A percentile compares a stretch with the other conserved stretches of the same genome.
phyloP scores from a whole-genome alignment of 768 basidiomycete species.

The Leccinum truebloodii region DNA sequence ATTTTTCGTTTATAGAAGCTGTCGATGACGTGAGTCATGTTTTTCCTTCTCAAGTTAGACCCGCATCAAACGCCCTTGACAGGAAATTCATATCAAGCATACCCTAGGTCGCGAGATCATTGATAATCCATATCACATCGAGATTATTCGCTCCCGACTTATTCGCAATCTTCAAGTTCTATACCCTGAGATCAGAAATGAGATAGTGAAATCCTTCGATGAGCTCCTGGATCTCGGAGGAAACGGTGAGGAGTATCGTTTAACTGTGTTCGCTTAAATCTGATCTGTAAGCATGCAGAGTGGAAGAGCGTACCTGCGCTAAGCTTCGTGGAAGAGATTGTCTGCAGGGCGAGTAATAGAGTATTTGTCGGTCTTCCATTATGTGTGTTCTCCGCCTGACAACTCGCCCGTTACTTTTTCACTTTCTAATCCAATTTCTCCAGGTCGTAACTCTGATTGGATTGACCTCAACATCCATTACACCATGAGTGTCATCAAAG shows the following conservation, averaged over 20 bases:
- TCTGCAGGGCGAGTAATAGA: constrained; percentile 46
- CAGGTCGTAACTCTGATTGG: constrained; percentile 4
- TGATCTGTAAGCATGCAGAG: neutral
- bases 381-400: constrained; percentile 29
- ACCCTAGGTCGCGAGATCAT: constrained; percentile 36
- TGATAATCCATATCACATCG: constrained; percentile 19
- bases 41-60: too few relatives aligned
- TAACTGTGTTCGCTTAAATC: too few relatives aligned
- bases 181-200: constrained; percentile 46
- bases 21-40: constrained; percentile 31
- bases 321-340: constrained; percentile 29
- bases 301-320: neutral
- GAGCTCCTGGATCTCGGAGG: neutral
- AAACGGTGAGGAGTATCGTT: neutral
- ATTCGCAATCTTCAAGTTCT: constrained; percentile 39
- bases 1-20: constrained; percentile 35
- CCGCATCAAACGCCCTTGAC: neutral
- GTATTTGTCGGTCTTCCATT: constrained; percentile 49
- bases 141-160: constrained; percentile 30
- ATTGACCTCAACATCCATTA: constrained; percentile 31
- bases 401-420: neutral
- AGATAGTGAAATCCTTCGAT: constrained; percentile 40
- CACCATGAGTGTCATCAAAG: constrained; percentile 29
- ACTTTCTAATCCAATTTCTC: too few relatives aligned
- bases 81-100: constrained; percentile 40